A percentile compares a stretch with the other conserved stretches of the same genome.
Evolutionary conservation across 1,284 basidiomycete genomes (phyloP).

Genomic region (Trichosporon sp.): DNA sequence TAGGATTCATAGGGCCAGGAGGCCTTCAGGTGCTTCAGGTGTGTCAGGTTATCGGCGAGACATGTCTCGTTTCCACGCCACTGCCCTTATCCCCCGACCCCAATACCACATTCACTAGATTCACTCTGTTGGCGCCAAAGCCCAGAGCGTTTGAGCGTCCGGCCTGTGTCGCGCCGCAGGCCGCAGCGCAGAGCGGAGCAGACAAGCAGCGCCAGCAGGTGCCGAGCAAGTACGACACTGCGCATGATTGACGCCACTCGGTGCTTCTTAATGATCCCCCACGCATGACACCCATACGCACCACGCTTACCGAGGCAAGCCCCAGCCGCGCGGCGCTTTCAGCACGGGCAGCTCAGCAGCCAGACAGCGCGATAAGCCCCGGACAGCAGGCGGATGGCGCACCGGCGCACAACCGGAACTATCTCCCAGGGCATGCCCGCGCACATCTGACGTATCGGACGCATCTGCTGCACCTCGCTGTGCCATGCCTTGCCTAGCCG

Average conservation of each 20-base stretch:
- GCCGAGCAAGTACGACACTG: constrained; percentile 1
- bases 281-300: not conserved
- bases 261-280: not conserved
- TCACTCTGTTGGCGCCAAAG: not conserved
- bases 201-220: not conserved
- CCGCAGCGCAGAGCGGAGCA: not conserved
- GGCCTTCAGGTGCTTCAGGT: not conserved
- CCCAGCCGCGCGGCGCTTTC: constrained; percentile 3
- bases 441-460: too few relatives aligned
- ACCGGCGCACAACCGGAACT: not conserved
- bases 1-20: too few relatives aligned
- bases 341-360: not conserved
- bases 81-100: constrained; percentile 5
- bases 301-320: constrained; percentile 8
- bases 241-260: constrained; percentile 3
- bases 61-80: constrained; percentile 18
- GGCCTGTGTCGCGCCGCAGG: not conserved
- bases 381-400: not conserved
- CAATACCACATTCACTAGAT: not conserved
- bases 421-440: not conserved
- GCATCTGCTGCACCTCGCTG: too few relatives aligned
- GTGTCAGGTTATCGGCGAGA: constrained; percentile 10
- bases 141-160: not conserved
- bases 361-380: not conserved
- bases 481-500: not conserved